phyloP scores from a whole-genome alignment of 495 filamentous ascomycete species.

The Letharia columbiana region DNA sequence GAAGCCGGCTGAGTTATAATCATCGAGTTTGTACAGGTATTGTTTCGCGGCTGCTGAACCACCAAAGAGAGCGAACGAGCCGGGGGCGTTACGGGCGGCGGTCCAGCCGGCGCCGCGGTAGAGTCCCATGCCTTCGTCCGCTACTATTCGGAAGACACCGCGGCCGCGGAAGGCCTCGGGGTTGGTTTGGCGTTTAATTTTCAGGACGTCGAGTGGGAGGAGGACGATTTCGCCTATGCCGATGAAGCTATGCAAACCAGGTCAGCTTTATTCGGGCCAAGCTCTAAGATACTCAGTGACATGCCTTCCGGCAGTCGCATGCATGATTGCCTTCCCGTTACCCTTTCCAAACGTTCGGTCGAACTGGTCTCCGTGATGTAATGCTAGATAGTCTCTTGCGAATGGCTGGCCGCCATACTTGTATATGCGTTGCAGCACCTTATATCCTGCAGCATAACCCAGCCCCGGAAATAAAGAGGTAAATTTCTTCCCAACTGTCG shows the following conservation, averaged over 20 bases:
- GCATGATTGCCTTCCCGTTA: slow-evolving; percentile 96
- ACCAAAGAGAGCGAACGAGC: slow-evolving; percentile 96
- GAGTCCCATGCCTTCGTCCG: slow-evolving; percentile 89
- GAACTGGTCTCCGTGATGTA: slow-evolving; percentile 72
- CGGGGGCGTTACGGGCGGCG: slow-evolving; percentile 91
- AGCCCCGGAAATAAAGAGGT: slow-evolving; percentile 94
- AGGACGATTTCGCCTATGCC: slow-evolving; percentile 96
- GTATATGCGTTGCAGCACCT: slow-evolving; percentile 94
- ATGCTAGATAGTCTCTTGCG: slow-evolving; percentile 79
- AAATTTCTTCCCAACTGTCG: slow-evolving; percentile 64
- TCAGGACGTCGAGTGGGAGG: slow-evolving; percentile 90
- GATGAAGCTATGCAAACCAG: slow-evolving; percentile 53
- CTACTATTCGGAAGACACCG: slow-evolving; percentile 79
- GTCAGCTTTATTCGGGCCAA: background rate
- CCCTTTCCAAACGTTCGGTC: slow-evolving; percentile 88
- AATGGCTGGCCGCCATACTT: slow-evolving; percentile 99
- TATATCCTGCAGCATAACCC: slow-evolving; percentile 96
- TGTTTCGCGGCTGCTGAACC: slow-evolving; percentile 98
- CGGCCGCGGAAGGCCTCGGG: slow-evolving; percentile 94
- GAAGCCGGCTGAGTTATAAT: slow-evolving; percentile 96
- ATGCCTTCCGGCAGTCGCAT: slow-evolving; percentile 69
- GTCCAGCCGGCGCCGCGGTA: slow-evolving; percentile 98
- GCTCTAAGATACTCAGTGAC: background rate
- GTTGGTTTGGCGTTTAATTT: slow-evolving; percentile 99
- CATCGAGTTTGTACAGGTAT: slow-evolving; percentile 73